Evolutionary conservation across 495 filamentous ascomycete genomes (phyloP).

Genomic region (Aspergillus baeticus): DNA sequence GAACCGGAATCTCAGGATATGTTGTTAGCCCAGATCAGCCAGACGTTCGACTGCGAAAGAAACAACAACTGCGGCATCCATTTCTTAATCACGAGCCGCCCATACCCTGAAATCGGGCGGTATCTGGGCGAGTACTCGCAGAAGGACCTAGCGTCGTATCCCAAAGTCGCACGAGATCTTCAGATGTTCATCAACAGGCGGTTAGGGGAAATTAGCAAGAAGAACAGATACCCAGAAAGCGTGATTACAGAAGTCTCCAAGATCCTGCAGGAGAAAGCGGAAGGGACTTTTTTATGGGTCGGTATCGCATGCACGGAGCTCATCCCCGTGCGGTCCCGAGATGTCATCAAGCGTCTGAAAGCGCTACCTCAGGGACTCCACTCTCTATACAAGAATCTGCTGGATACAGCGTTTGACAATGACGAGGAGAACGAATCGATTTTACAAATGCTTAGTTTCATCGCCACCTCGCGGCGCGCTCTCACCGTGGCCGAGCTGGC

Average conservation of each 20-base stretch:
- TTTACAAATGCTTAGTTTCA: slow-evolving; percentile 12
- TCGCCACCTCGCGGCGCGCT: slow-evolving; percentile 13
- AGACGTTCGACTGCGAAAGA: not conserved
- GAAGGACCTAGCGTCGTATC: slow-evolving; percentile 17
- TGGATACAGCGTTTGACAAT: slow-evolving; percentile 15
- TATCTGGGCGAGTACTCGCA: slow-evolving; percentile 13
- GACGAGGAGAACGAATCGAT: slow-evolving; percentile 2
- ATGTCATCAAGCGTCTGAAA: slow-evolving; percentile 15
- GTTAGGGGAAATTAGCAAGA: slow-evolving; percentile 16
- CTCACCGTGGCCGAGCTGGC: slow-evolving; percentile 16
- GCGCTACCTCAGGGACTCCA: slow-evolving; percentile 16
- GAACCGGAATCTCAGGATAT: not conserved
- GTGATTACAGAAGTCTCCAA: slow-evolving; percentile 10
- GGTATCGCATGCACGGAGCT: slow-evolving; percentile 23
- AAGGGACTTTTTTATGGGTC: slow-evolving; percentile 33
- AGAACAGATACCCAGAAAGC: slow-evolving; percentile 21
- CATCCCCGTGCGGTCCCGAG: slow-evolving; percentile 1
- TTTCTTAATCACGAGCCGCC: slow-evolving; percentile 28
- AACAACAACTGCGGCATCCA: slow-evolving; percentile 11
- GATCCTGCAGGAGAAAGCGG: slow-evolving; percentile 24
- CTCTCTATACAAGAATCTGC: slow-evolving; percentile 18
- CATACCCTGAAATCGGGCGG: slow-evolving; percentile 20
- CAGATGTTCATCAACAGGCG: slow-evolving; percentile 19
- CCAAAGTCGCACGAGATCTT: slow-evolving; percentile 18
- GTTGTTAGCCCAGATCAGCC: not conserved